Percentiles rank a stretch among this genome's conserved stretches.
Evolutionary conservation across 73 alveolate species (phyloP).

Genomic region (Vitrella brassicaformis): DNA sequence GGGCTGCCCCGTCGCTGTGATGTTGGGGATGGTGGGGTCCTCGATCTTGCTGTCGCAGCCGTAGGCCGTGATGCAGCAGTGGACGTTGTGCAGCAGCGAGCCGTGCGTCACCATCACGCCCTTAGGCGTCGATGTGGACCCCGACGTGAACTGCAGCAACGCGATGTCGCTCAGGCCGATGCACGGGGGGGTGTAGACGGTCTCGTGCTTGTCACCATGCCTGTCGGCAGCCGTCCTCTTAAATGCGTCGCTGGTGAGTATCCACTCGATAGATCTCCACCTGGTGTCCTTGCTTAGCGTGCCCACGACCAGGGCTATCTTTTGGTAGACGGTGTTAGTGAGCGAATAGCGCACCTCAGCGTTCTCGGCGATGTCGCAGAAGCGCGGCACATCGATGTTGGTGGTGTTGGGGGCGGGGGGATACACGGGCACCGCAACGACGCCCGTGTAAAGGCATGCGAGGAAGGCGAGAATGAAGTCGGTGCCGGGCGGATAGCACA

Average conservation of each 20-base stretch:
- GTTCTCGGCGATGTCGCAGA: not conserved
- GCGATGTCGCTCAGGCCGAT: not conserved
- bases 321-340: not conserved
- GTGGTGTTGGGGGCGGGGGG: not conserved
- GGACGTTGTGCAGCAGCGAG: not conserved
- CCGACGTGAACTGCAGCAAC: conserved; percentile 7
- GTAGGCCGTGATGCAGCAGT: not conserved
- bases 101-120: conserved; percentile 10
- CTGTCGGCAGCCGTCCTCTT: too few relatives aligned
- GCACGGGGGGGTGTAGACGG: not conserved
- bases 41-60: not conserved
- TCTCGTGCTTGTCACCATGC: too few relatives aligned
- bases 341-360: not conserved
- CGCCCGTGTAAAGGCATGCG: not conserved
- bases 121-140: conserved; percentile 11
- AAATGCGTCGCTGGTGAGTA: not conserved
- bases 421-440: not conserved
- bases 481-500: not conserved
- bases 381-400: not conserved
- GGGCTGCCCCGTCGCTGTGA: too few relatives aligned
- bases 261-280: not conserved
- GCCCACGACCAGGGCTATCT: not conserved
- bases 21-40: not conserved
- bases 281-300: not conserved
- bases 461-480: not conserved